Evolutionary conservation across 306 rosid species (phyloP), one percentile per base, ranked within the genome.

Genomic region (Inga oerstediana): DNA sequence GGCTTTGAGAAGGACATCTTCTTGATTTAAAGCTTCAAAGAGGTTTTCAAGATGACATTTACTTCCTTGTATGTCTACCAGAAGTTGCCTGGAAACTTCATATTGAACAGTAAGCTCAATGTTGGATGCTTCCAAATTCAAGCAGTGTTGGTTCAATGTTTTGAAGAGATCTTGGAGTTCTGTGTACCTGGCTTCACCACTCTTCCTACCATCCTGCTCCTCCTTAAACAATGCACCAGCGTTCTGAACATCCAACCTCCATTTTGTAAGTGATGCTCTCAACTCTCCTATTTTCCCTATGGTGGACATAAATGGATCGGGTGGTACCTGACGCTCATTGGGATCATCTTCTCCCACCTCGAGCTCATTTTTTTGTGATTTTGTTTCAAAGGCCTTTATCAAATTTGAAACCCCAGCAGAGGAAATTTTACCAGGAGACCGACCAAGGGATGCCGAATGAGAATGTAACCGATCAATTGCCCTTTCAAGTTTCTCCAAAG

Each of bases 311-410:
- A 89, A 87, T 80, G 94, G 87, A 66, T 89, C 91, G 16, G 75
- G 82, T 35, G 84, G 78, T 64, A 86, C 85, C 52, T 86, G 88
- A 77, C 52, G 67, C 74, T 86, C 91, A 73, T 75, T 71, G 22
- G 79, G 72, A 81, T 35, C 83, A 59, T 48, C 71, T 76, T 39
- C 91, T 79, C 81, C 94, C 62, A 32, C 84, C 81, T 90, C 97
- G 8, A 72, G 87, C 73, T 94, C 98, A 79, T 90, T 94, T 80
- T 80, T 73, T 20, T 83, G 87, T 80, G 48, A 78, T 84, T 96
- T 91, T 39, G 89, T 83, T 88, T 97, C 98, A 54, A 92, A 97
- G 72, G 99, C 97, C 86, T 87, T 94, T 84, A 97, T 97, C 88
- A 97, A 87, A 80, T 91, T 97, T 35, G 97, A 94, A 56, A 91